Evolutionary conservation across 202 grass and related monocot genomes (phyloP), one percentile per base, ranked within the genome.

Genomic region (Panicum virgatum): DNA sequence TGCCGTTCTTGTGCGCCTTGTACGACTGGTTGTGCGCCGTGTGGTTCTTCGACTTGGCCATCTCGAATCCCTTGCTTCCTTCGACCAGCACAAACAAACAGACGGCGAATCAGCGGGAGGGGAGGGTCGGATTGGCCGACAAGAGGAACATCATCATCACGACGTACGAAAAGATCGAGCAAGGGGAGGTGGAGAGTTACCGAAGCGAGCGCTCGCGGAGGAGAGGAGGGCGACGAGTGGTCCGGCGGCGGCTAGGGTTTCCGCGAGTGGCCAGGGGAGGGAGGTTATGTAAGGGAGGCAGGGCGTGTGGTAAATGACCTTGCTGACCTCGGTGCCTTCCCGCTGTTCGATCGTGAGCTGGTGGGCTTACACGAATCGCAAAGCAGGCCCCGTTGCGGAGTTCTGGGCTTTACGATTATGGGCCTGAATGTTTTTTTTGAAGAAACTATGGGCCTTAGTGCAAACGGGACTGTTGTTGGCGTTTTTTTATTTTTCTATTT

Each of bases 21-120:
- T 91, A 88, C 8, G 92, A 95, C 83, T 95, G 96, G 90, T 98
- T 98, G 89, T 98, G 96, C 51, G 96, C 96, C 32, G 96, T 98
- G 80, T 98, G 96, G 74, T 98, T 98, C 90, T 98, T 98, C 74
- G 96, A 98, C 89, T 98, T 98, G 83, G 96, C 96, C 96, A 98
- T 98, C 77, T 62, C 77, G 48, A 27, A 69, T 85, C 66, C 51
- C 62, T 60, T 82, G 20, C 26, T 23, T 67, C 47, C 61, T 76
- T 66, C 52, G 12, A 48, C 39, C 0, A 74, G 15, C 54, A 26
- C 32, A 40, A n/a, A 63, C 62, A 73, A 38, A 20, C 22, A 62
- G 23, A 45, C 37, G 15, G 9, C 20, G 19, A 46, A 37, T 77
- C 38, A 84, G 82, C 12, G 46, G 5, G 3, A 9, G 30, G 25